phyloP scores from a whole-genome alignment of 805 yeast species.

The Nakazawaea pomicola region DNA sequence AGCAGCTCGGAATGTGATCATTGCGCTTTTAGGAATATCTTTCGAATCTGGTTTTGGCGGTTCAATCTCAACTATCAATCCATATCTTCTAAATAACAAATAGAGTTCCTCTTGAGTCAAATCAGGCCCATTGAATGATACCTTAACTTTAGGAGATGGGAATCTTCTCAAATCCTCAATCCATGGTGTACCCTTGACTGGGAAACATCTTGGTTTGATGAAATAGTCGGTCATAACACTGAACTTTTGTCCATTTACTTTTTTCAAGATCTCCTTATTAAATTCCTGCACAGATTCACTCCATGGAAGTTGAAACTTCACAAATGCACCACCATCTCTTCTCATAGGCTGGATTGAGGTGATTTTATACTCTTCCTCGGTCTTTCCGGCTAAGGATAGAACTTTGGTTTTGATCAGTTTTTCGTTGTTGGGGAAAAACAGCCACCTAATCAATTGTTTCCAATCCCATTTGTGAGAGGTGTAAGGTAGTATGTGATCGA shows the following conservation, averaged over 20 bases:
- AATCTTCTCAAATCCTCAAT: conserved; percentile 84
- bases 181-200: conserved; percentile 94
- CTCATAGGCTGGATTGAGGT: conserved; percentile 62
- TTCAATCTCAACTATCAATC: conserved; percentile 68
- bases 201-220: conserved; percentile 51
- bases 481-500: conserved; percentile 48
- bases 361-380: conserved; percentile 32
- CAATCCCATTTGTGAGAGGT: conserved; percentile 35
- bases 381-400: conserved; percentile 33
- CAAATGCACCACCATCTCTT: conserved; percentile 94
- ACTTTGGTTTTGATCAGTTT: conserved; percentile 26
- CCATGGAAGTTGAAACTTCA: conserved; percentile 61
- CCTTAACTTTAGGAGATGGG: conserved; percentile 59
- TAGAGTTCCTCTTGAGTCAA: conserved; percentile 77
- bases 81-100: conserved; percentile 80
- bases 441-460: conserved; percentile 33
- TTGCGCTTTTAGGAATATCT: conserved; percentile 45
- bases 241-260: conserved; percentile 23
- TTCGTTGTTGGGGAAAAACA: conserved; percentile 33
- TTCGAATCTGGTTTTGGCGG: conserved; percentile 47
- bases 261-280: conserved; percentile 40
- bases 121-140: conserved; percentile 72
- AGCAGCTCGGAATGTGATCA: conserved; percentile 48
- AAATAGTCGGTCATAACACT: conserved; percentile 33
- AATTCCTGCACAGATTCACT: conserved; percentile 44